Evolutionary conservation across 2,329 filamentous ascomycete genomes (phyloP), one percentile per base, ranked within the genome.

Genomic region (Colletotrichum theobromicola): DNA sequence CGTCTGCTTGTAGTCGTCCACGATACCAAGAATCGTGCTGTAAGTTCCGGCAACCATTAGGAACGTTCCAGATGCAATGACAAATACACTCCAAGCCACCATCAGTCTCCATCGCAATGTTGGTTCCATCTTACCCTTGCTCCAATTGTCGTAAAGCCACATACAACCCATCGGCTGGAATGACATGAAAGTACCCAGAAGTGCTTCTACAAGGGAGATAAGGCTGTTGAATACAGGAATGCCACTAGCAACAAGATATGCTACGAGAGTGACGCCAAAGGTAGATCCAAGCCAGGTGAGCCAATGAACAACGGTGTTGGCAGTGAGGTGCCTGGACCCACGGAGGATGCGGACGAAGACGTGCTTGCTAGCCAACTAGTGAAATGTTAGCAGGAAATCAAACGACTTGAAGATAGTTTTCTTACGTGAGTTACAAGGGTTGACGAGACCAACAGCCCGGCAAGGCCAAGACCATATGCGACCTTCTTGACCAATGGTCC

Each of bases 401-500:
- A 57, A 60, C 9, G 18, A 24, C 18, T 16, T 30, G 2, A 21
- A 2, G 28, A 9, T 5, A 2, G 26, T 1, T 12, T 32, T 67
- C 79, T 76, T 75, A 80, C 81, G 34, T 82, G 81, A 30, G 76
- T 76, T 37, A 80, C 70, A 5, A 82, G 75, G 42, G 77, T 78
- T 7, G 77, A 77, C 6, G 77, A 79, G 60, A 79, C 79, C 9
- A 81, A 53, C 4, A 82, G 76, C 1, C 81, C 81, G 4, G 79
- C 80, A n/a, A 82, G 78, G 8, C 80, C 80, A 18, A 83, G 77
- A 7, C 86, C 87, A 66, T 88, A 88, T 55, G 81, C 81, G 28
- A 87, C 79, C 75, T 84, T 87, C 81, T 88, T 88, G 50, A 87
- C 79, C 0, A 78, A 42, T 0, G 57, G 7, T 0, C 86, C 87